Evolutionary conservation across 2,329 filamentous ascomycete species (phyloP), one percentile per base, ranked within the genome.

Genomic region (Berkeleyomyces basicola): DNA sequence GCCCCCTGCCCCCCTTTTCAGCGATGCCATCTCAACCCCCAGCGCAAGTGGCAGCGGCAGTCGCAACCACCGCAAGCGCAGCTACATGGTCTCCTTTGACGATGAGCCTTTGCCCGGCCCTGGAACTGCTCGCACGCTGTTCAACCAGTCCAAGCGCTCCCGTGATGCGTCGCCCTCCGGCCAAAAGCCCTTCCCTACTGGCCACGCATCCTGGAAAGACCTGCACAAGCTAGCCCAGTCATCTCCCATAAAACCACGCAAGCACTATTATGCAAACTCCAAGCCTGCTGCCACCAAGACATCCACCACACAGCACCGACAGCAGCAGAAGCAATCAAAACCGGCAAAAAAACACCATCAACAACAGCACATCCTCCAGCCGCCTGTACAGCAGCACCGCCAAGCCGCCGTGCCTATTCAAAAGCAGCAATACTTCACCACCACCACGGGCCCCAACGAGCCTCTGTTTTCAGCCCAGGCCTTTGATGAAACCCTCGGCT

Each of bases 171-270:
- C 85, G 68, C 79, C 87, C 68, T 75, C 82, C 68, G 71, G 81
- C 70, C 71, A 82, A 76, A 77, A 86, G 75, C 78, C 83, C 65
- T 72, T 81, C 73, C 62, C 64, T n/a, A 71, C 76, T 14, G 71
- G 73, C 55, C 79, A 83, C 63, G 74, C 78, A 16, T 81, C 85
- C 0, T 95, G 89, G 89, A 93, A 88, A 73, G 84, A 83, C 69
- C 80, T 79, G 64, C 84, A 90, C 70, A 84, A 86, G 69, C 77
- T 95, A 64, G 82, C 89, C 16, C 86, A 95, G 71, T 96, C 90
- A 3, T 96, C 91, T 3, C 92, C 92, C 33, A 84, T 89, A 69
- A 88, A 92, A 74, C 81, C 85, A 67, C 53, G 40, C 44, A 64
- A 64, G 33, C 53, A 62, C 11, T 61, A 64, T 46, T 53, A 64